phyloP scores from a whole-genome alignment of 768 basidiomycete species.

The Amanita molliuscula region DNA sequence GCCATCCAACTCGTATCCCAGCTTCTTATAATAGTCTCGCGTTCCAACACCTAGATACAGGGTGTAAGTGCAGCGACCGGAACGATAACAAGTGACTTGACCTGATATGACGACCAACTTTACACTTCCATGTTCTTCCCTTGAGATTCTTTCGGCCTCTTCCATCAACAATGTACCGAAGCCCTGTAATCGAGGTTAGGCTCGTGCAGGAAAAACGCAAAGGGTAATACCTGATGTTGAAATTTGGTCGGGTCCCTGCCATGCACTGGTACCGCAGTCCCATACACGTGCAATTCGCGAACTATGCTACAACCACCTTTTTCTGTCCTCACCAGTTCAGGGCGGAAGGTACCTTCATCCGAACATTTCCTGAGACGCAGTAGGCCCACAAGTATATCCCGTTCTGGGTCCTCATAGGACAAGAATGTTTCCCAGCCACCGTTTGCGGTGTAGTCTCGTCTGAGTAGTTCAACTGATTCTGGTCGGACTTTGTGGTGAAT shows the following conservation, averaged over 20 bases:
- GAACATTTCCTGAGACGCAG: constrained; percentile 91
- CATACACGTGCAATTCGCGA: constrained; percentile 93
- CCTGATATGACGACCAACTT: constrained; percentile 98
- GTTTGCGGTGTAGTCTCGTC: constrained; percentile 93
- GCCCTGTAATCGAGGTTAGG: constrained; percentile 38
- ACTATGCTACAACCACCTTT: constrained; percentile 88
- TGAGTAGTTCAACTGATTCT: constrained; percentile 88
- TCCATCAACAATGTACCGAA: constrained; percentile 98
- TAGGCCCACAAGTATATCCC: constrained; percentile 91
- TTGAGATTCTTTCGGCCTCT: constrained; percentile 95
- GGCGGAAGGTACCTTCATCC: constrained; percentile 93
- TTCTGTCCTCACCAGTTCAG: constrained; percentile 69
- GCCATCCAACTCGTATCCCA: constrained; percentile 92
- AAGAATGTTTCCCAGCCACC: constrained; percentile 99
- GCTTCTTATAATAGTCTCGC: constrained; percentile 88
- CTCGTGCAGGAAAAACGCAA: neutral
- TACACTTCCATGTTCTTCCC: constrained; percentile 92
- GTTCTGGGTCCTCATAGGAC: constrained; percentile 96
- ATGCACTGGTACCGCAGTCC: constrained; percentile 95
- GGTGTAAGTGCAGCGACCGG: constrained; percentile 5
- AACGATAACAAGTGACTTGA: constrained; percentile 20
- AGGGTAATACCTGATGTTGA: constrained; percentile 67
- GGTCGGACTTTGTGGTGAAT: constrained; percentile 97
- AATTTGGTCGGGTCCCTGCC: constrained; percentile 97
- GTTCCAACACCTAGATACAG: constrained; percentile 74